Conservation (phyloP, 371 early-diverging fungal genomes). For the Coemansia sp. region DNA sequence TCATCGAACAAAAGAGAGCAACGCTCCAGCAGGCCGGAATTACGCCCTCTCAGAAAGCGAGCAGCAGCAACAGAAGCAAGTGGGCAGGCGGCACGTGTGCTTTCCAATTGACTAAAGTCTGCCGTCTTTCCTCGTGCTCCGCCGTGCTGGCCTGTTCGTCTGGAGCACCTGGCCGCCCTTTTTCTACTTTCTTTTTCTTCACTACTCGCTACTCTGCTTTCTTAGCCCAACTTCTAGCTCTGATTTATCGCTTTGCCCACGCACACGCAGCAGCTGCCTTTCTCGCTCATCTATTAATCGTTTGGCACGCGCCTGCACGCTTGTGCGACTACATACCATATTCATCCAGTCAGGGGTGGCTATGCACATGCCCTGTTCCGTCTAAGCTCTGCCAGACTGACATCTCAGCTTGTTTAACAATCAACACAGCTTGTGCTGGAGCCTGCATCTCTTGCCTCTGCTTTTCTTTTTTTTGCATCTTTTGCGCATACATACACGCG, state of each 20-base stretch:
- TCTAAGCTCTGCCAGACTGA: conserved; percentile 26
- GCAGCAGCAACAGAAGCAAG: neutral
- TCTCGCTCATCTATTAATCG: neutral
- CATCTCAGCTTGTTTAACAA: conserved; percentile 45
- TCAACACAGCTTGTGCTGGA: conserved; percentile 7
- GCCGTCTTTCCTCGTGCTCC: conserved; percentile 4
- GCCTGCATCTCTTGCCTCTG: conserved; percentile 7
- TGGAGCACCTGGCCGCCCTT: neutral
- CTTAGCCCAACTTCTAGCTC: neutral
- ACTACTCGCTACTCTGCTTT: neutral
- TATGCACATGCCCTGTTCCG: conserved; percentile 27
- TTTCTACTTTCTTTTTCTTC: neutral
- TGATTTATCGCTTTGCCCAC: neutral
- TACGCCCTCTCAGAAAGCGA: neutral
- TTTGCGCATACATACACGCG: conserved; percentile 4
- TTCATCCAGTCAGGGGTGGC: conserved; percentile 12
- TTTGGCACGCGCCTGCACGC: neutral
- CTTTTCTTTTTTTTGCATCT: neutral
- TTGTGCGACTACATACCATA: neutral
- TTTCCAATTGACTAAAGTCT: neutral
- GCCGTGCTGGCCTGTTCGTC: neutral
- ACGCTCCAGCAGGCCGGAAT: neutral
- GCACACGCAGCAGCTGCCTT: neutral
- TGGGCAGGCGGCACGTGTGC: neutral
- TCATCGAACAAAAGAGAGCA: neutral